phyloP scores from a whole-genome alignment of 371 early-diverging fungal species.

The Apophysomyces trapeziformis region DNA sequence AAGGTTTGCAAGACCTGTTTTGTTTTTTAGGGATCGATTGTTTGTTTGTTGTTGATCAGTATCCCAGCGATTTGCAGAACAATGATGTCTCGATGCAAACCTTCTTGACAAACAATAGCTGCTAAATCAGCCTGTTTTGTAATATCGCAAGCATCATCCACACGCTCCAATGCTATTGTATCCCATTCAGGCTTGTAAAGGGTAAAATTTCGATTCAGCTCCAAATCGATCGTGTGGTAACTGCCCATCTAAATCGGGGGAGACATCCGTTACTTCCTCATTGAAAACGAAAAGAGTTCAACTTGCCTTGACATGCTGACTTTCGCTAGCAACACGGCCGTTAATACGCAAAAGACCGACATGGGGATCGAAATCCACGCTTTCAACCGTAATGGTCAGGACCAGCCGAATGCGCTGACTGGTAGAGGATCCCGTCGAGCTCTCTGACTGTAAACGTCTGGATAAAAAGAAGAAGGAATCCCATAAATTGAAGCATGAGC shows the following conservation, averaged over 20 bases:
- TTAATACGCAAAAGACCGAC: constrained; percentile 86
- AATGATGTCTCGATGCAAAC: constrained; percentile 18
- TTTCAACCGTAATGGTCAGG: constrained; percentile 86
- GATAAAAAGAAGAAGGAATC: no score
- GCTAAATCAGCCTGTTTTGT: constrained; percentile 92
- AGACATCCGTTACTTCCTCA: background rate
- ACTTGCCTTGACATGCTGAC: constrained; percentile 85
- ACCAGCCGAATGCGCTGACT: constrained; percentile 82
- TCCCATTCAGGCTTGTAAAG: constrained; percentile 94
- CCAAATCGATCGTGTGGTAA: constrained; percentile 95
- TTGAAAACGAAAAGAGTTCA: no score
- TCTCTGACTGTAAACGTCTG: constrained; percentile 84
- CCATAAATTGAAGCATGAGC: background rate
- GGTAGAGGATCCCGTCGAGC: constrained; percentile 88
- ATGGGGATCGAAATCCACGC: constrained; percentile 88
- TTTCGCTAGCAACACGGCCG: constrained; percentile 87
- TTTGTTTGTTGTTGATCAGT: background rate
- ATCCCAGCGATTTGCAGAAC: background rate
- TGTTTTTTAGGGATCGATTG: background rate
- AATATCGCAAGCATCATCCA: constrained; percentile 90
- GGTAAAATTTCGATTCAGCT: constrained; percentile 87
- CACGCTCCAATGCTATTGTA: constrained; percentile 84
- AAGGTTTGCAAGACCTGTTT: constrained; percentile 81
- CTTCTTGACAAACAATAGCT: constrained; percentile 95
- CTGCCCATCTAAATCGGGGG: constrained; percentile 75